Conservation (phyloP, 768 basidiomycete genomes). For the Hysterangium stoloniferum region DNA sequence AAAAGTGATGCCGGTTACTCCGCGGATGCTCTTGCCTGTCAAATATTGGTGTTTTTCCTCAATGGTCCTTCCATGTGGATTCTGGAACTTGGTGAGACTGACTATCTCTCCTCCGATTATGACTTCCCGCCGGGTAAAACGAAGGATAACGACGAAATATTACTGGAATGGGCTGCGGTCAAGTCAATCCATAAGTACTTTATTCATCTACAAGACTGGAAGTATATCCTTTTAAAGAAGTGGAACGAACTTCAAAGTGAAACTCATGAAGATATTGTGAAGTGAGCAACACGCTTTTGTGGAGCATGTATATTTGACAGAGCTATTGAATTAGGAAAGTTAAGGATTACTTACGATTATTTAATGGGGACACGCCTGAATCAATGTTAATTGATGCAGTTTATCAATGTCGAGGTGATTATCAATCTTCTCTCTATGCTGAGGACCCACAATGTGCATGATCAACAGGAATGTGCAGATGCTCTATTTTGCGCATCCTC, state of each 20-base stretch:
- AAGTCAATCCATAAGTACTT: not conserved
- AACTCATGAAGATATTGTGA: not conserved
- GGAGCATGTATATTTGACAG: too few species aligned
- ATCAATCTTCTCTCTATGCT: not conserved
- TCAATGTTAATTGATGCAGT: not conserved
- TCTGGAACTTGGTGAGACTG: not conserved
- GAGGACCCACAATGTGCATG: not conserved
- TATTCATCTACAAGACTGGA: not conserved
- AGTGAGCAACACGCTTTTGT: too few species aligned
- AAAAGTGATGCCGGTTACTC: not conserved
- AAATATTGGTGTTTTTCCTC: not conserved
- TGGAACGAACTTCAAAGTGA: not conserved
- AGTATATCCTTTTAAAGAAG: not conserved
- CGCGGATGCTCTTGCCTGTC: not conserved
- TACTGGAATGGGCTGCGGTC: not conserved
- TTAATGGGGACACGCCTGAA: too few species aligned
- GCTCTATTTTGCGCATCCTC: not conserved
- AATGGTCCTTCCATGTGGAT: not conserved
- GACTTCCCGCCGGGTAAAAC: not conserved
- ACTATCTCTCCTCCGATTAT: not conserved
- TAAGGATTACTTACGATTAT: too few species aligned
- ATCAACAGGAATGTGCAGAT: not conserved
- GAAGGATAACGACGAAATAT: not conserved
- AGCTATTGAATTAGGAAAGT: too few species aligned
- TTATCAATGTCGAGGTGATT: not conserved